Evolutionary conservation across 2,329 filamentous ascomycete species (phyloP), one percentile per base, ranked within the genome.

Genomic region (Phoma sp.): DNA sequence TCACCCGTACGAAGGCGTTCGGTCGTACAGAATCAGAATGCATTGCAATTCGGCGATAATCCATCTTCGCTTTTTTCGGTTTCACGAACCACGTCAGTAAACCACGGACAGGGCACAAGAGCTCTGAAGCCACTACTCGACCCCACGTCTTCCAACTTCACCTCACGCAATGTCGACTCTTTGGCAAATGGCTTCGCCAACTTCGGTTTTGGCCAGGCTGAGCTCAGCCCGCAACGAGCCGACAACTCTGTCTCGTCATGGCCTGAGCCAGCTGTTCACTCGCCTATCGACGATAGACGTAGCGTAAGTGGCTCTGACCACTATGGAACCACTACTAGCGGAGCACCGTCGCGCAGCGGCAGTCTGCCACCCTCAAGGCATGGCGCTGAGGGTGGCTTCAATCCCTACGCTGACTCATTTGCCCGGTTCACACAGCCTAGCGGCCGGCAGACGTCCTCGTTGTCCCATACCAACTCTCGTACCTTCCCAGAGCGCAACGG

Each of bases 321-420:
- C 64, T 77, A 80, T 57, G 73, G 69, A 2, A 18, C 18, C 30
- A 66, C 77, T 13, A 71, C 71, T 1, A 80, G 79, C 42, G 75
- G 75, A 42, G 73, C 77, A 14, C 69, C 76, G 3, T 81, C 83
- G n/a, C 78, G 83, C 55, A 84, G 85, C 53, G 74, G 77, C 37
- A 85, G 79, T 68, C 73, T 84, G 41, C 83, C 85, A 39, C 79
- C 84, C 2, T 85, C 85, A 32, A 79, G 82, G 42, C 80, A 84
- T 50, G 75, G 77, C 9, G 75, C 75, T 13, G 75, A 80, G 40
- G 70, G 71, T 23, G 59, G 71, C 5, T 77, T 71, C 44, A 59
- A 63, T n/a, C 67, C 72, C 35, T 57, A 59, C 13, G 39, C 58
- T 7, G 71, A 75, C 29, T 57, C 59, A 0, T 73, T 66, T 38